Evolutionary conservation across 1,284 basidiomycete genomes (phyloP).

Genomic region (Anthracocystis walkeri): DNA sequence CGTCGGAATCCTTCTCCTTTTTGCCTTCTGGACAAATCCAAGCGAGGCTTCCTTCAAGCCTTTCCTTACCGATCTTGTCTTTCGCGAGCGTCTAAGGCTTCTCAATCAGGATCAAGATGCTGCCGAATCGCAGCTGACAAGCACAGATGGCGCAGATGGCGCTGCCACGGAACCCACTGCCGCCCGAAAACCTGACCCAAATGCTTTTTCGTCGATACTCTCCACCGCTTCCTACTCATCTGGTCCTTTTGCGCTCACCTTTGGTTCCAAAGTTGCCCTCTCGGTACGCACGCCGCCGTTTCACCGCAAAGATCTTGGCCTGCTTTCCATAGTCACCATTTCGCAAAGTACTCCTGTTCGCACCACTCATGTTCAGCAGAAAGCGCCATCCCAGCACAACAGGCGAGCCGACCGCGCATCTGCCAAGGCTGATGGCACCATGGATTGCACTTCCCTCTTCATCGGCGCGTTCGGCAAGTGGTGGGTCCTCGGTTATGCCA

Average conservation of each 20-base stretch:
- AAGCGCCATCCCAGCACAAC: neutral
- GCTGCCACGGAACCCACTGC: slow-evolving; percentile 6
- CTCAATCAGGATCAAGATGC: slow-evolving; percentile 71
- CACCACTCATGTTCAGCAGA: slow-evolving; percentile 10
- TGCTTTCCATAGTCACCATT: slow-evolving; percentile 83
- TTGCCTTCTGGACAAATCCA: slow-evolving; percentile 90
- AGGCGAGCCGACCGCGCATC: slow-evolving; percentile 10
- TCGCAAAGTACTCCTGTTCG: slow-evolving; percentile 65
- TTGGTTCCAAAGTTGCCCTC: slow-evolving; percentile 74
- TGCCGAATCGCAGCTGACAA: slow-evolving; percentile 13
- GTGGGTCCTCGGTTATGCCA: slow-evolving; percentile 79
- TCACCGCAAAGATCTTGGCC: slow-evolving; percentile 82
- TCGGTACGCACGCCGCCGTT: slow-evolving; percentile 93
- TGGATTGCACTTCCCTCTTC: slow-evolving; percentile 78
- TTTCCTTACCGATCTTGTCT: slow-evolving; percentile 93
- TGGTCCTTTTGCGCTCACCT: slow-evolving; percentile 78
- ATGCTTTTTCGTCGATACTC: slow-evolving; percentile 28
- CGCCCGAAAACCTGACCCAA: slow-evolving; percentile 23
- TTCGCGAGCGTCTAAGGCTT: slow-evolving; percentile 89
- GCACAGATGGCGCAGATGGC: neutral
- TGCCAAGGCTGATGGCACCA: slow-evolving; percentile 49
- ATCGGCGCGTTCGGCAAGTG: slow-evolving; percentile 87
- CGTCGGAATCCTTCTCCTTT: slow-evolving; percentile 49
- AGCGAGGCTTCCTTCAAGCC: slow-evolving; percentile 89
- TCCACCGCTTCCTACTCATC: slow-evolving; percentile 30